Percentiles rank a stretch among this genome's conserved stretches.
Conservation (phyloP, 305 asterid genomes). For the Solanum hybrid region DNA sequence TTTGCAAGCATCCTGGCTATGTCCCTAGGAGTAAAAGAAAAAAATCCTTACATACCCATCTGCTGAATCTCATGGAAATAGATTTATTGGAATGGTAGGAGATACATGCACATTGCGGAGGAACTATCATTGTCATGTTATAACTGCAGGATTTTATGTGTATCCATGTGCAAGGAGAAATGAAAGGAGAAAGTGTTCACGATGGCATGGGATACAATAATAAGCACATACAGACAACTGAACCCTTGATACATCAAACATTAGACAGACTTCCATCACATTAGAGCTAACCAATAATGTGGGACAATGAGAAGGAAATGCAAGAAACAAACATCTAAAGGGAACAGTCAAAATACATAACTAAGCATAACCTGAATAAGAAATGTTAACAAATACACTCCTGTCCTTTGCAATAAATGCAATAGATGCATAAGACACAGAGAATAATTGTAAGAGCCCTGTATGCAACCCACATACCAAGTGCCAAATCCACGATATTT, state of each 20-base stretch:
- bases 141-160: not conserved
- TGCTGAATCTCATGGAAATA: not conserved
- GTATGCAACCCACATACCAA: not conserved
- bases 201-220: not conserved
- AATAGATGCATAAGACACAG: not conserved
- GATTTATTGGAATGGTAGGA: not conserved
- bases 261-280: not conserved
- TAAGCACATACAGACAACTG: not conserved
- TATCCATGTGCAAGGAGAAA: not conserved
- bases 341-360: not conserved
- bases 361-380: not conserved
- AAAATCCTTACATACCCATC: not conserved
- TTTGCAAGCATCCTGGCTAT: slow-evolving; percentile 91
- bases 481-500: not conserved
- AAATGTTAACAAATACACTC: not conserved
- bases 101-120: not conserved
- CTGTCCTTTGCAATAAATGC: not conserved
- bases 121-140: not conserved
- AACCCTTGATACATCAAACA: not conserved
- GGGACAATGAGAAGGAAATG: not conserved
- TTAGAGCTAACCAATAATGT: not conserved
- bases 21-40: slow-evolving; percentile 38
- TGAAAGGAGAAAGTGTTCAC: not conserved
- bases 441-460: not conserved
- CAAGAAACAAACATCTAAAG: not conserved